Base-by-base conservation (phyloP, 2,329 filamentous ascomycete genomes). In the Fusarium nelsonii region DNA sequence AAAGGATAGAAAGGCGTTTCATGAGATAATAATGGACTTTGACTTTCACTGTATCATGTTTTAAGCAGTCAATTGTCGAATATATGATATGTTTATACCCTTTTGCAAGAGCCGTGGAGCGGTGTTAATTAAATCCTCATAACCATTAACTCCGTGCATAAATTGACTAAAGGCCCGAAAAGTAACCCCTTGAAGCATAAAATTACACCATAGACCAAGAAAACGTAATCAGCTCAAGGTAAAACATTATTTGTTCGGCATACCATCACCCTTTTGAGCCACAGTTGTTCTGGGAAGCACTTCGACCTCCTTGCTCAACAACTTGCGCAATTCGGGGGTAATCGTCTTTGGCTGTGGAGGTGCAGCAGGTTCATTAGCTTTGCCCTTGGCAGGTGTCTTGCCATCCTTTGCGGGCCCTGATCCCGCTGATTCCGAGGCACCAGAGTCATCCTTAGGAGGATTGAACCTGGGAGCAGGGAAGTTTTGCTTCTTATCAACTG, bases 401-500 rank as follows among this genome's bases (percentile, higher is more conserved):
- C 51, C 57, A 45, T 64, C 58, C 58, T 49, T 54, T 26, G 65
- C 45, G 14, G 72, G 20, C 3, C 48, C 55, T 8, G 61, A 57
- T 26, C 58, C 41, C 36, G 39, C 53, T 30, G 66, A 39, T 40
- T 63, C 56, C 10, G 71, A 69, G 30, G 73, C 56, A 34, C 59
- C 53, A 20, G 71, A 68, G 18, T 44, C 60, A 32, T 46, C 71
- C 48, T 55, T 58, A 54, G 58, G 67, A 49, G 58, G 67, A 49
- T 68, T 54, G 54, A 55, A 67, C 44, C 74, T 81, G 76, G 59
- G 88, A 1, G 84, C 81, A 0, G 94, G 94, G 72, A 97, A 97
- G 75, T 92, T 94, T 52, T 91, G 85, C 79, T 96, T 97, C 81
- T 96, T 95, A 79, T 99, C 97, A 36, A 97, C 91, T 1, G 93